Evolutionary conservation across 169 alveolate genomes (phyloP), one percentile per base, ranked within the genome.

Genomic region (Eimeria tenella): DNA sequence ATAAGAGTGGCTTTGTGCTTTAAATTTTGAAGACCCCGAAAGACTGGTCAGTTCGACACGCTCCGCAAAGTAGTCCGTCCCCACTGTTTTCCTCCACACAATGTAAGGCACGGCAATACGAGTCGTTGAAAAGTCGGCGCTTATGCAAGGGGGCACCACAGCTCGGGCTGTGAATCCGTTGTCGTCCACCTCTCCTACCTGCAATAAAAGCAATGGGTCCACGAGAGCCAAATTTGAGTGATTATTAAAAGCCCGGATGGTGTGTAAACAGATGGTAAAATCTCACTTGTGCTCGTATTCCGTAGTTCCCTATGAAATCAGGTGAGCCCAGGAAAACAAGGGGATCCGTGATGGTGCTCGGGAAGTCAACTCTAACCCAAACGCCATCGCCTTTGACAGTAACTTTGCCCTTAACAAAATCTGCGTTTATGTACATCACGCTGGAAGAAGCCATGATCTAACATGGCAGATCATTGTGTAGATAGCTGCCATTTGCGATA

Each of bases 311-410:
- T 42, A 84, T 63, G 81, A 25, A 84, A 52, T 84, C 92, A n/a
- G 81, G 92, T 31, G 81, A 84, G 5, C 92, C 92, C 81, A 84
- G 62, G 55, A 84, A 84, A 49, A 84, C 92, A 9, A 84, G 81
- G 19, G 92, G 81, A 19, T 63, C 15, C 19, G 19, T 42, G 81
- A 84, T n/a, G 11, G 62, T 4, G 49, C 17, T 62, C 15, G 92
- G 92, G 55, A 84, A 84, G 21, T 84, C 81, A 19, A 84, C 79
- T 63, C 82, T 60, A 4, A 63, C 81, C 92, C 92, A 84, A 73
- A 79, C 62, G 55, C 82, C 79, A 84, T 84, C 81, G 81, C 92
- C 92, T 84, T 63, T 84, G 25, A 84, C 68, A 62, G 50, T 42
- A 49, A 63, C 23, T 79, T 84, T 84, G 11, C 92, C 92, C 92